These are phyloP conservation scores for Ceratocystis variospora DNA, from an alignment of 2,329 filamentous ascomycete genomes.

Conservation along the genomic window DNA sequence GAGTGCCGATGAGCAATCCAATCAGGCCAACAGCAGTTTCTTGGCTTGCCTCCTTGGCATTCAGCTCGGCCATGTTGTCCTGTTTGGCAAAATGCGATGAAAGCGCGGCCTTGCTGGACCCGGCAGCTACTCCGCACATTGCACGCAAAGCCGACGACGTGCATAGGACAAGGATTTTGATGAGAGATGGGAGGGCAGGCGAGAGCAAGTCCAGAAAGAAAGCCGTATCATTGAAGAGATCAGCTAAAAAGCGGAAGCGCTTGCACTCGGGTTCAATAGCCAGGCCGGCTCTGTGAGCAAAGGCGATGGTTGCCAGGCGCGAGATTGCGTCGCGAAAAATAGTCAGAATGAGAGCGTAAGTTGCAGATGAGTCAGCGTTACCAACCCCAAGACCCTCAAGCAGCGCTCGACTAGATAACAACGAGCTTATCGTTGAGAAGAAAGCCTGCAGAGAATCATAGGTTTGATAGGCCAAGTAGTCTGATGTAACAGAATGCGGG, in stretches of 20 bases:
- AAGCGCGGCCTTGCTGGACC: slow-evolving; percentile 77
- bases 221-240: slow-evolving; percentile 75
- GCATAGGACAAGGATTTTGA: slow-evolving; percentile 38
- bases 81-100: slow-evolving; percentile 81
- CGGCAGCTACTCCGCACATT: slow-evolving; percentile 80
- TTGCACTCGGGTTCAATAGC: slow-evolving; percentile 85
- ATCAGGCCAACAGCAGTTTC: slow-evolving; percentile 84
- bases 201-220: slow-evolving; percentile 77
- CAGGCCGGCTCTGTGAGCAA: slow-evolving; percentile 69
- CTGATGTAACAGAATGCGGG: slow-evolving; percentile 69
- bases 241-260: slow-evolving; percentile 71
- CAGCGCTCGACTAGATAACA: slow-evolving; percentile 70
- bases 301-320: slow-evolving; percentile 70
- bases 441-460: slow-evolving; percentile 73
- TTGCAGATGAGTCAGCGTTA: slow-evolving; percentile 64
- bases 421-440: slow-evolving; percentile 63
- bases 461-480: slow-evolving; percentile 63
- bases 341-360: slow-evolving; percentile 65
- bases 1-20: slow-evolving; percentile 70
- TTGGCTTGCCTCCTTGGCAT: slow-evolving; percentile 89
- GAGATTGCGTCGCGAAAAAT: slow-evolving; percentile 72
- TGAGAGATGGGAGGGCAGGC: slow-evolving; percentile 49
- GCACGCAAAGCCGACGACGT: slow-evolving; percentile 39
- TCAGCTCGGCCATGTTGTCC: slow-evolving; percentile 83
- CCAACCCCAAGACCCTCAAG: slow-evolving; percentile 71